phyloP scores from a whole-genome alignment of 495 filamentous ascomycete species.

The Halenospora varia region DNA sequence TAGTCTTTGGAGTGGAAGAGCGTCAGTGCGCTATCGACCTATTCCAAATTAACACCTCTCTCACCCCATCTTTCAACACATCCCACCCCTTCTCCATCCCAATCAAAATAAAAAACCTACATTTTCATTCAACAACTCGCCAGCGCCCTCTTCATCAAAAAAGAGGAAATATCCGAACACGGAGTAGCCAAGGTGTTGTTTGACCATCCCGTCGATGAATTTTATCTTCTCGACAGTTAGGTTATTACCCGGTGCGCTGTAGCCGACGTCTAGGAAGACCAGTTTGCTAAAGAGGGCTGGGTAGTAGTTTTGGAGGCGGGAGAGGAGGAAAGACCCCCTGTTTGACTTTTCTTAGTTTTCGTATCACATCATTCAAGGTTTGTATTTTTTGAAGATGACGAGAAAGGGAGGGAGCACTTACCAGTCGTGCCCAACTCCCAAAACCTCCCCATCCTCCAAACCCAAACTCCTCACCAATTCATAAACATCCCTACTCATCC shows the following conservation, averaged over 20 bases:
- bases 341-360: not conserved
- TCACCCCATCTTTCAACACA: not conserved
- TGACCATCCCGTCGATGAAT: conserved; percentile 13
- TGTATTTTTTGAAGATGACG: too few species aligned
- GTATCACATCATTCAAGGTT: too few species aligned
- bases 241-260: not conserved
- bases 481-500: conserved; percentile 31
- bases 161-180: conserved; percentile 21
- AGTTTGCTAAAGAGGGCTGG: conserved; percentile 13
- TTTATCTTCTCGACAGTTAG: conserved; percentile 2
- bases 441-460: conserved; percentile 18
- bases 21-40: conserved; percentile 3
- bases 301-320: conserved; percentile 15
- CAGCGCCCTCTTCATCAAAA: conserved; percentile 21
- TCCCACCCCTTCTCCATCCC: not conserved
- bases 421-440: conserved; percentile 30
- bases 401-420: conserved; percentile 1
- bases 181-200: conserved; percentile 16
- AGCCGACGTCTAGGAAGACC: conserved; percentile 24
- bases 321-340: conserved; percentile 20
- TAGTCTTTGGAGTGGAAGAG: conserved; percentile 10
- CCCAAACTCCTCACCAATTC: conserved; percentile 29
- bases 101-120: conserved; percentile 8
- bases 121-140: conserved; percentile 17
- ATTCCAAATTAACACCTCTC: not conserved